Base-by-base conservation (phyloP, 129 eudicot genomes). In the Artemisia argyi region DNA sequence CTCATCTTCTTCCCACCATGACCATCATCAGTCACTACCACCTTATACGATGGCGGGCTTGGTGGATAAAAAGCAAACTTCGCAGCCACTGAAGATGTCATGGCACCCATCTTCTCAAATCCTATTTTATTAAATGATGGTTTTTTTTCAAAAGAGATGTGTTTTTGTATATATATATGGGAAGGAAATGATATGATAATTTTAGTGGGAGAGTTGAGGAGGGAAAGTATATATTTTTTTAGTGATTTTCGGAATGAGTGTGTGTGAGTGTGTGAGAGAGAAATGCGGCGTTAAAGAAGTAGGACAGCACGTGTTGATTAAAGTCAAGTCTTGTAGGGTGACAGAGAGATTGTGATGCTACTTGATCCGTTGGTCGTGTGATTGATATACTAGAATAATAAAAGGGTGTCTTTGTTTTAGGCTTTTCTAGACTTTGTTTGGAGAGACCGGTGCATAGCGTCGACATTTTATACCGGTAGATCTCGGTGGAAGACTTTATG, bases 61-160 rank as follows among this genome's bases (percentile, higher is more conserved):
- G 98, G 98, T 68, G 98, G 98, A 73, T 88, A 94, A 68, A 94
- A 94, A 0, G 98, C 98, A 62, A 94, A 86, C 83, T 84, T 94
- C 53, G 97, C 97, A 76, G 98, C 98, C 89, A 90, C 89, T 52
- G 98, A 63, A 57, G 98, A 94, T 75, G 98, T 90, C 83, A 90
- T 86, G 78, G 80, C 86, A 76, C 98, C 98, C 98, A 94, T 94
- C 80, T 18, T 64, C 39, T 59, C 32, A 17, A 9, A 65, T 11
- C 30, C 0, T 2, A 1, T 15, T 15, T 52, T 13, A 4, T 15
- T 2, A 17, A 14, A 17, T 52, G 6, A 13, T 52, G 17, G 18
- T 15, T 52, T 52, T 15, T 52, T 15, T 52, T 52, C 15, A 52
- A n/a, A n/a, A n/a, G n/a, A 52, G 44, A 35, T 35, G 42, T 32